Conservation (phyloP, 352 stramenopile species). For the Globisporangium iwayamae region DNA sequence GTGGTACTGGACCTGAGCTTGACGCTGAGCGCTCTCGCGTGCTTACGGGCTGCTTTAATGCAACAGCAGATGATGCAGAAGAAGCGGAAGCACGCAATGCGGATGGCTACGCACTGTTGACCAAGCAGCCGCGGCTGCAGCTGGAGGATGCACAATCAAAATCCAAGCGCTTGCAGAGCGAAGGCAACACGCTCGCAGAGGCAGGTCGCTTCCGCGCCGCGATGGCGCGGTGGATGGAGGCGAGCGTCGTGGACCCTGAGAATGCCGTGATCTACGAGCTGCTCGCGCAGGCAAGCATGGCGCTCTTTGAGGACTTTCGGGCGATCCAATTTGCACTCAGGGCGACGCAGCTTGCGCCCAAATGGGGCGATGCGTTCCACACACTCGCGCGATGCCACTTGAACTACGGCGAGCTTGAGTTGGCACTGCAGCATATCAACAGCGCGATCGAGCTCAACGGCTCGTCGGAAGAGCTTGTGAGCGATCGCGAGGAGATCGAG, state of each 20-base stretch:
- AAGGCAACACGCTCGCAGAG: constrained; percentile 77
- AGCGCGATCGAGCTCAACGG: constrained; percentile 45
- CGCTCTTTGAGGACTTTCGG: constrained; percentile 69
- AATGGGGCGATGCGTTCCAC: constrained; percentile 66
- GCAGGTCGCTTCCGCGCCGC: constrained; percentile 54
- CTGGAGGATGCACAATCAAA: constrained; percentile 61
- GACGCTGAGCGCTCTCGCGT: background rate
- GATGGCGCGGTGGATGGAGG: constrained; percentile 67
- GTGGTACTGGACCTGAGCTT: background rate
- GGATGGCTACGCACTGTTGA: background rate
- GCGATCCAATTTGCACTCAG: constrained; percentile 62
- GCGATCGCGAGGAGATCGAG: constrained; percentile 49
- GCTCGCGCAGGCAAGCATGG: constrained; percentile 68
- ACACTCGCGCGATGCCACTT: constrained; percentile 68
- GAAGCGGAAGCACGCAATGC: background rate
- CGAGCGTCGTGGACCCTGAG: constrained; percentile 34
- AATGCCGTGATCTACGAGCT: constrained; percentile 64
- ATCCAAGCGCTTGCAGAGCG: constrained; percentile 59
- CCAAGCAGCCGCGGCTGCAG: constrained; percentile 19
- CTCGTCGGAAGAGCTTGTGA: constrained; percentile 36
- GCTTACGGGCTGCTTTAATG: constrained; percentile 12
- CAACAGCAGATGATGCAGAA: constrained; percentile 9
- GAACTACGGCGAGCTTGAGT: constrained; percentile 75
- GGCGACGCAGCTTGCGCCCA: constrained; percentile 46
- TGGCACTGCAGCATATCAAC: constrained; percentile 47